Evolutionary conservation across 164 flowering plant genomes (phyloP).

Genomic region (Cinnamomum chago): DNA sequence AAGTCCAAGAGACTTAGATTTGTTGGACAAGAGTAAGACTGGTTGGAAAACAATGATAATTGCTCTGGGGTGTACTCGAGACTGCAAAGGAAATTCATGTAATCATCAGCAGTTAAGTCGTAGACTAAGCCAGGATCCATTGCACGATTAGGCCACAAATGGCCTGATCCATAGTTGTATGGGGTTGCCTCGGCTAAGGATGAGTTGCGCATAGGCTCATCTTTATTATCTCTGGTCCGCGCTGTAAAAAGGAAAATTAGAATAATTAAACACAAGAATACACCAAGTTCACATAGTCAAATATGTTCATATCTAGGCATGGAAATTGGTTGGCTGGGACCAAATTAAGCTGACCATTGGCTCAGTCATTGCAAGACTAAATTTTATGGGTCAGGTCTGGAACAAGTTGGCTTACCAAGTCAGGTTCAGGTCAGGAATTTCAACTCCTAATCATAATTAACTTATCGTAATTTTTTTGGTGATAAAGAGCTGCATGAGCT

Average conservation of each 20-base stretch:
- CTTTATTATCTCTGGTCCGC: conserved; percentile 28
- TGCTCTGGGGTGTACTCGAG: conserved; percentile 26
- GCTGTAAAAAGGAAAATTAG: conserved; percentile 29
- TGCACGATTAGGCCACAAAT: conserved; percentile 51
- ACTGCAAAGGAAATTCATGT: conserved; percentile 26
- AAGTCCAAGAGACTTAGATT: conserved; percentile 13
- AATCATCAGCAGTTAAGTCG: conserved; percentile 16
- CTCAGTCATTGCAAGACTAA: too few relatives aligned
- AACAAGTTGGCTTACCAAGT: too few relatives aligned
- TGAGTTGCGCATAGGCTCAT: conserved; percentile 27
- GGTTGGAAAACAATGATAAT: conserved; percentile 19
- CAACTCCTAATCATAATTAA: too few relatives aligned
- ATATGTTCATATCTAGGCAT: too few relatives aligned
- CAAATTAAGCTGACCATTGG: too few relatives aligned
- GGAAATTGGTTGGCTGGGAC: too few relatives aligned
- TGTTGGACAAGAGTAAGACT: conserved; percentile 11
- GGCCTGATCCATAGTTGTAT: conserved; percentile 61
- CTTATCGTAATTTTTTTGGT: too few relatives aligned
- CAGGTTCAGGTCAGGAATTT: too few relatives aligned
- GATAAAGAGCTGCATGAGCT: too few relatives aligned
- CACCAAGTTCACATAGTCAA: neutral
- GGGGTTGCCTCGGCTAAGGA: conserved; percentile 32
- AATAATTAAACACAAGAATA: too few relatives aligned
- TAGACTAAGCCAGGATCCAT: conserved; percentile 63
- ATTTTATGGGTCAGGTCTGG: too few relatives aligned